Base-by-base conservation (phyloP, 1,139 yeast genomes). In the Geotrichum fermentans region DNA sequence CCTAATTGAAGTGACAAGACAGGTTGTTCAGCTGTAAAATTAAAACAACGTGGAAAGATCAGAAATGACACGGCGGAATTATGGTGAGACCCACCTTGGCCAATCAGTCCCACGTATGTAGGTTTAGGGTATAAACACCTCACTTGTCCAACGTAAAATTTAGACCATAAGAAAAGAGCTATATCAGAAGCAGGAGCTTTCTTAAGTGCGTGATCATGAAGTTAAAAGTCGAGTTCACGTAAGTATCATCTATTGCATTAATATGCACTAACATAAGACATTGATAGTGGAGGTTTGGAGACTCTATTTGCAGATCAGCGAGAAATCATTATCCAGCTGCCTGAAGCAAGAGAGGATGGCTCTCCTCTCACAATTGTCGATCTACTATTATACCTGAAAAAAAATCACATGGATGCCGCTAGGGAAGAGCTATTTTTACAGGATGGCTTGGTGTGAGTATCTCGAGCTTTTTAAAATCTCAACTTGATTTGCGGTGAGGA, bases 341-440 rank as follows among this genome's bases (percentile, higher is more conserved):
- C 55, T 1, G 75, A 75, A 2, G 22, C 36, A 4, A 18, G 43
- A 7, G 36, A 40, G n/a, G 43, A 40, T 40, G 43, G 43, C 8
- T 40, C 43, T 4, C 73, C 70, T 24, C 74, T 75, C 4, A 77
- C 80, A 4, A 71, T 82, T 60, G 71, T 70, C 53, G 81, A 82
- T 59, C 71, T 88, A 51, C 73, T 89, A 28, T 69, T 72, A 13
- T 71, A 73, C 51, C 75, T 89, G 41, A 73, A 78, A 26, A 69
- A 70, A 5, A 73, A 75, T 11, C 18, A 43, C 20, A 72, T 86
- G 64, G 76, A 86, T 37, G 68, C 72, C 22, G 79, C 84, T 55
- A 75, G 78, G 22, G 80, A 78, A 53, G 83, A 80, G 5, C 83
- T 89, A 30, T 88, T 90, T 62, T 73, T 90, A 13, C 95, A 87